Evolutionary conservation across 2,329 filamentous ascomycete genomes (phyloP).

Genomic region (Microcyclosporella mali): DNA sequence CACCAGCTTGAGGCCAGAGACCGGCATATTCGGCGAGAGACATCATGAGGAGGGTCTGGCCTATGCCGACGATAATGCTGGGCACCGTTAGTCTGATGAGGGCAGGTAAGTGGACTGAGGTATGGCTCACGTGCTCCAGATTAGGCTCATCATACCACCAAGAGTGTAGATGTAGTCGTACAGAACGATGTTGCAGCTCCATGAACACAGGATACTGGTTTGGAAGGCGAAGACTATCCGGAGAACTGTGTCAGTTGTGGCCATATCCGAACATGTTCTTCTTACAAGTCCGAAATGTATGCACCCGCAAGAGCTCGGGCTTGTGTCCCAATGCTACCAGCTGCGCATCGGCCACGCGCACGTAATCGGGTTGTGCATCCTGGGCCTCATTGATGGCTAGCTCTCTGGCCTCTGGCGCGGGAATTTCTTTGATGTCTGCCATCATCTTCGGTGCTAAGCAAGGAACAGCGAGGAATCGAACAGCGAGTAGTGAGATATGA

Average conservation of each 20-base stretch:
- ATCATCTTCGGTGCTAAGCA: neutral
- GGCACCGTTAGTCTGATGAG: neutral
- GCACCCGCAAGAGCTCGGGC: neutral
- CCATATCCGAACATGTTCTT: neutral
- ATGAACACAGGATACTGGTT: slow-evolving; percentile 4
- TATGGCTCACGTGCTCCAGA: slow-evolving; percentile 1
- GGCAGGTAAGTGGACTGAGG: neutral
- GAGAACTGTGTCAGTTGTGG: neutral
- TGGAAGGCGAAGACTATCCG: slow-evolving; percentile 1
- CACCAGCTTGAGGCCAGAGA: slow-evolving; percentile 5
- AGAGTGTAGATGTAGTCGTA: slow-evolving; percentile 7
- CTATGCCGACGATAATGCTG: slow-evolving; percentile 6
- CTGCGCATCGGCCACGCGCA: neutral
- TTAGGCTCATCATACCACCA: neutral
- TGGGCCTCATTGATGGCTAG: neutral
- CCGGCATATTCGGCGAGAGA: slow-evolving; percentile 6
- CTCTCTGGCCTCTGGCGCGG: neutral
- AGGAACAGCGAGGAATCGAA: no score
- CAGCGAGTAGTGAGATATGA: no score
- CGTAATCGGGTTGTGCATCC: neutral
- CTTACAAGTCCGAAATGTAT: slow-evolving; percentile 1
- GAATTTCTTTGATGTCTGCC: neutral
- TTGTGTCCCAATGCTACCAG: slow-evolving; percentile 1
- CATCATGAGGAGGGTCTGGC: slow-evolving; percentile 6
- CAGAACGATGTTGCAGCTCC: slow-evolving; percentile 7